phyloP scores from a whole-genome alignment of 345 rosid species.

The Hibiscus syriacus region DNA sequence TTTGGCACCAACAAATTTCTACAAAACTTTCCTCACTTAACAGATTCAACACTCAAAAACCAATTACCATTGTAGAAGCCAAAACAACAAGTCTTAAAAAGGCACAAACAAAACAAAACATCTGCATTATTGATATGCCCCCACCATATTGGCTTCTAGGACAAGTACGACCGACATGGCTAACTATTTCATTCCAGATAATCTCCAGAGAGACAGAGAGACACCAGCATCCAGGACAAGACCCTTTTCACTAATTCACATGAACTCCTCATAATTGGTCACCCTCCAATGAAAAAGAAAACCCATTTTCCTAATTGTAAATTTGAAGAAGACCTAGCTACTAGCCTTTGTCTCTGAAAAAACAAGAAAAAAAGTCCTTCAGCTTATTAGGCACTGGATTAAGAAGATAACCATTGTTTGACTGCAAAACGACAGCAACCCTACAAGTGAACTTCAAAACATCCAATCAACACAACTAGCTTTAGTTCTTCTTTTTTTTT shows the following conservation, averaged over 20 bases:
- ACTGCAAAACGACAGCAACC: conserved; percentile 14
- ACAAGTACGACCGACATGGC: conserved; percentile 26
- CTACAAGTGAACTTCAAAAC: conserved; percentile 8
- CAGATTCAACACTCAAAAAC: conserved; percentile 17
- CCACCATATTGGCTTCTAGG: conserved; percentile 32
- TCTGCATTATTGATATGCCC: conserved; percentile 33
- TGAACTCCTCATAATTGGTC: conserved; percentile 17
- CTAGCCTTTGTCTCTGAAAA: conserved; percentile 18
- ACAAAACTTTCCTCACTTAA: conserved; percentile 5
- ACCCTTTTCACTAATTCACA: conserved; percentile 37
- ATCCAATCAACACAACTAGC: conserved; percentile 13
- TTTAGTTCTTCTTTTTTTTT: conserved; percentile 15
- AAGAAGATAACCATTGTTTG: conserved; percentile 14
- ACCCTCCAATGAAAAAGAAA: background rate
- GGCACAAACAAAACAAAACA: conserved; percentile 14
- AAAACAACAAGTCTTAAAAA: conserved; percentile 5
- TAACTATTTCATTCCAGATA: conserved; percentile 17
- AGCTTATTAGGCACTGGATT: conserved; percentile 8
- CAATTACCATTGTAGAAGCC: conserved; percentile 12
- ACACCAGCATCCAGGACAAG: conserved; percentile 32
- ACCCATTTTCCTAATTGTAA: conserved; percentile 9
- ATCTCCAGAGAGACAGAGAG: conserved; percentile 24
- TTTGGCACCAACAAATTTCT: conserved; percentile 17
- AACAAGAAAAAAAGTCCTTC: conserved; percentile 14
- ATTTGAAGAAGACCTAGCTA: conserved; percentile 18